Percentiles rank a stretch among this genome's conserved stretches.
Conservation (phyloP, 2,329 filamentous ascomycete species). For the Colletotrichum endophyticum region DNA sequence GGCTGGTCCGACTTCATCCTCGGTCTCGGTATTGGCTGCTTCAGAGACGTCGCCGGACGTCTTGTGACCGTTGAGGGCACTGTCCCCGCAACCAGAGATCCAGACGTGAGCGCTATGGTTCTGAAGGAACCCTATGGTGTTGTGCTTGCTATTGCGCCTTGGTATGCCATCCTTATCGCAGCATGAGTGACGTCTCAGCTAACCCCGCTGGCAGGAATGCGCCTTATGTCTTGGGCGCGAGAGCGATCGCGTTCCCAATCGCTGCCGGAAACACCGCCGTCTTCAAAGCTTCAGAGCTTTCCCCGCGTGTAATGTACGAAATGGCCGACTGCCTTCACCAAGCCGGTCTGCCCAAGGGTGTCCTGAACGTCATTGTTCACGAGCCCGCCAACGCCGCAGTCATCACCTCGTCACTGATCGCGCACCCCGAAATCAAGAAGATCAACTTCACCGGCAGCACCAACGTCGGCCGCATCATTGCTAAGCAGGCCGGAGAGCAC, state of each 20-base stretch:
- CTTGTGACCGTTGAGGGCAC: constrained; percentile 35
- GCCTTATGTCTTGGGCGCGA: constrained; percentile 57
- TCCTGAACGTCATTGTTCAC: constrained; percentile 73
- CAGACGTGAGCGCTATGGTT: constrained; percentile 61
- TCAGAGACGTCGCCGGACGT: constrained; percentile 42
- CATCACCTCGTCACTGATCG: constrained; percentile 72
- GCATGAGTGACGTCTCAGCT: background rate
- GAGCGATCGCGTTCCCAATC: constrained; percentile 66
- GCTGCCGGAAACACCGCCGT: constrained; percentile 81
- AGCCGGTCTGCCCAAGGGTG: constrained; percentile 78
- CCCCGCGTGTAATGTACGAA: constrained; percentile 67
- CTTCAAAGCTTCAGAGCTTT: constrained; percentile 73
- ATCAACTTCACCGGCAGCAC: constrained; percentile 88
- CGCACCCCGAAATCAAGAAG: constrained; percentile 72
- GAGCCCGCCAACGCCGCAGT: constrained; percentile 69
- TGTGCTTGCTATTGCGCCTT: constrained; percentile 79
- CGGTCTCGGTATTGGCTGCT: constrained; percentile 32
- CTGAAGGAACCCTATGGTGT: constrained; percentile 79
- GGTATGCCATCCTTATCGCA: constrained; percentile 52
- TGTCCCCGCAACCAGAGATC: constrained; percentile 36
- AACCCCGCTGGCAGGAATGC: constrained; percentile 53
- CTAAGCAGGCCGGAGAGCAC: constrained; percentile 69
- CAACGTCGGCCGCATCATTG: constrained; percentile 74
- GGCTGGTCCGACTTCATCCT: constrained; percentile 38
- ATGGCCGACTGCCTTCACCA: constrained; percentile 70